Evolutionary conservation across 78 protist genomes (phyloP).

Genomic region (Dictyostelium citrinum): DNA sequence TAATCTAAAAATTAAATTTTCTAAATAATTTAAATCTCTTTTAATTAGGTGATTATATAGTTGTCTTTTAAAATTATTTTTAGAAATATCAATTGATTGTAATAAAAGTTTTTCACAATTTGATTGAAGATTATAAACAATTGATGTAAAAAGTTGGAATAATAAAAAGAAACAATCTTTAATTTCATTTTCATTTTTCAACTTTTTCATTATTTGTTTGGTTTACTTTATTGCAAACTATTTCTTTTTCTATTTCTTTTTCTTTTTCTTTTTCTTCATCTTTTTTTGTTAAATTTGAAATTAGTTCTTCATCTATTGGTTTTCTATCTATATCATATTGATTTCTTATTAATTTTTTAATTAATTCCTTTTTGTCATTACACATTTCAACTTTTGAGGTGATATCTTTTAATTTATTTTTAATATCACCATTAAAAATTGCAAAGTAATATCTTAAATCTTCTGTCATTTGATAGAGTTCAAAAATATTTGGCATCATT

Average conservation of each 20-base stretch:
- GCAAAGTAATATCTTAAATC: neutral
- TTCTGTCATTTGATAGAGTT: neutral
- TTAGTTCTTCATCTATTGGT: neutral
- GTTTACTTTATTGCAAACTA: too few species aligned
- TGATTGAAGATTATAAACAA: neutral
- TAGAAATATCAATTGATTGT: neutral
- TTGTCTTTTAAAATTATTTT: neutral
- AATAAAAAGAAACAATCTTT: neutral
- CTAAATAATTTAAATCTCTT: neutral
- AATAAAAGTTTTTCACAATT: neutral
- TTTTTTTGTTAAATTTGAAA: neutral
- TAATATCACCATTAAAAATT: neutral
- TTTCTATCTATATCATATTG: neutral
- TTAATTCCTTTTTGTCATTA: neutral
- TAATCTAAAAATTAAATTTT: neutral
- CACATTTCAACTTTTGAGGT: neutral
- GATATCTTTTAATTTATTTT: neutral
- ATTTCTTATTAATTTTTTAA: neutral
- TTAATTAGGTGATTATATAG: neutral
- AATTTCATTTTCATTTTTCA: neutral
- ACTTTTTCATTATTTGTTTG: neutral
- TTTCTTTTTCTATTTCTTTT: neutral
- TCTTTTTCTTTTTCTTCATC: neutral
- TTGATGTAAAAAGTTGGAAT: neutral
- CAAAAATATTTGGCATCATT: conserved; percentile 1